These are phyloP conservation scores for Chenopodium quinoa DNA, from an alignment of 148 eudicot genomes.

Conservation along the genomic window DNA sequence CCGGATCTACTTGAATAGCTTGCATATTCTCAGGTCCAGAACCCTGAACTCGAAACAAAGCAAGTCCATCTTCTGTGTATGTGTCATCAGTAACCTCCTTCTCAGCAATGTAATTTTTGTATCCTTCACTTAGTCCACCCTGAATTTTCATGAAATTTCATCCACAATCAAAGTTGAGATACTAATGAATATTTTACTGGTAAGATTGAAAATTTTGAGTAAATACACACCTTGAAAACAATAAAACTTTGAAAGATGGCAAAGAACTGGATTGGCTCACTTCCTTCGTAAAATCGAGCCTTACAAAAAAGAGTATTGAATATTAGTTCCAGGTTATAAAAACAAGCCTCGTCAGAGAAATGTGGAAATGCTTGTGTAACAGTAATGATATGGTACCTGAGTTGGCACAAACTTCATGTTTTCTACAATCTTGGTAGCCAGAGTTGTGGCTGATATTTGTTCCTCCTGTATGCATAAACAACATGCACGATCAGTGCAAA, in stretches of 20 bases:
- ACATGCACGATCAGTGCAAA: slow-evolving; percentile 16
- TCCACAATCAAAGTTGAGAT: slow-evolving; percentile 9
- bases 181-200: neutral
- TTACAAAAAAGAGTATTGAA: slow-evolving; percentile 30
- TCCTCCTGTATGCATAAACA: slow-evolving; percentile 56
- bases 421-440: slow-evolving; percentile 86
- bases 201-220: slow-evolving; percentile 2
- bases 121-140: slow-evolving; percentile 84
- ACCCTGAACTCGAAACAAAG: slow-evolving; percentile 81
- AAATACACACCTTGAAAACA: slow-evolving; percentile 68
- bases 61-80: slow-evolving; percentile 62
- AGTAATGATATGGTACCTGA: slow-evolving; percentile 46
- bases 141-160: slow-evolving; percentile 23
- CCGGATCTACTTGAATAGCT: slow-evolving; percentile 92
- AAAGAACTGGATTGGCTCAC: slow-evolving; percentile 84
- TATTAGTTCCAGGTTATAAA: slow-evolving; percentile 14
- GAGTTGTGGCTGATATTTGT: slow-evolving; percentile 63
- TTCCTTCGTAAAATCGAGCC: slow-evolving; percentile 86
- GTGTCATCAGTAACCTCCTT: slow-evolving; percentile 64
- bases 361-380: neutral
- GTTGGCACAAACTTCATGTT: slow-evolving; percentile 73
- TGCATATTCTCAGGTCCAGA: slow-evolving; percentile 91
- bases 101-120: slow-evolving; percentile 57
- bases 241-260: slow-evolving; percentile 91
- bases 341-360: neutral